Percentiles rank a stretch among this genome's conserved stretches.
These are phyloP conservation scores for Physaria fendleri DNA, from an alignment of 345 rosid genomes.

Conservation along the genomic window DNA sequence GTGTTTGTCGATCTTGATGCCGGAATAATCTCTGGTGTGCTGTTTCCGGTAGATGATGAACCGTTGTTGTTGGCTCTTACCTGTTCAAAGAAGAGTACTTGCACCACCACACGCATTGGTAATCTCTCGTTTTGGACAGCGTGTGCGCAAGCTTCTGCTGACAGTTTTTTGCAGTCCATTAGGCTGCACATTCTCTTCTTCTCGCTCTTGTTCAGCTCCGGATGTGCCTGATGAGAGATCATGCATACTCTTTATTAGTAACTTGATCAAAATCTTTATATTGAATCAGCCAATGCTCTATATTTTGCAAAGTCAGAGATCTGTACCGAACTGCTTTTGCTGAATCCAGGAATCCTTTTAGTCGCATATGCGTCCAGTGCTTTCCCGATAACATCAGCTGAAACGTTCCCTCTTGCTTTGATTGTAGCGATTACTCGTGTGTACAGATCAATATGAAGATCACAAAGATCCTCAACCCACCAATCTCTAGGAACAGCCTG, in stretches of 20 bases:
- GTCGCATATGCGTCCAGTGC: constrained; percentile 52
- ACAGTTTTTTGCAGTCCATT: constrained; percentile 78
- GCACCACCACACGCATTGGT: constrained; percentile 78
- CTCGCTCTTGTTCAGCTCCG: constrained; percentile 58
- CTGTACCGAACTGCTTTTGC: constrained; percentile 43
- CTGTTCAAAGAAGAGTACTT: constrained; percentile 91
- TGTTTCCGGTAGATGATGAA: constrained; percentile 41
- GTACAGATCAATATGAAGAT: constrained; percentile 58
- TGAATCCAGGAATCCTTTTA: constrained; percentile 60
- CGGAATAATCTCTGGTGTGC: constrained; percentile 51
- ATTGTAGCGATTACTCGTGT: constrained; percentile 46
- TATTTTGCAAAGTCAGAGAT: constrained; percentile 41
- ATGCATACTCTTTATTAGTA: not conserved
- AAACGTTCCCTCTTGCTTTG: constrained; percentile 40
- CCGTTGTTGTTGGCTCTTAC: constrained; percentile 42
- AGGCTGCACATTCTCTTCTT: constrained; percentile 70
- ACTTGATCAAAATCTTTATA: constrained; percentile 6
- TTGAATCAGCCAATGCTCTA: constrained; percentile 47
- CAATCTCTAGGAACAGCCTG: constrained; percentile 66
- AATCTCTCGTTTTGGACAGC: constrained; percentile 85
- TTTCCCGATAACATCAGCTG: constrained; percentile 53
- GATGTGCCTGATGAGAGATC: constrained; percentile 42
- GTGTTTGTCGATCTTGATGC: constrained; percentile 67
- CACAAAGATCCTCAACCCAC: constrained; percentile 88
- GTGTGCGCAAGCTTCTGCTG: constrained; percentile 70